These are phyloP conservation scores for Styphnolobium japonicum DNA, from an alignment of 306 rosid genomes.

Conservation along the genomic window DNA sequence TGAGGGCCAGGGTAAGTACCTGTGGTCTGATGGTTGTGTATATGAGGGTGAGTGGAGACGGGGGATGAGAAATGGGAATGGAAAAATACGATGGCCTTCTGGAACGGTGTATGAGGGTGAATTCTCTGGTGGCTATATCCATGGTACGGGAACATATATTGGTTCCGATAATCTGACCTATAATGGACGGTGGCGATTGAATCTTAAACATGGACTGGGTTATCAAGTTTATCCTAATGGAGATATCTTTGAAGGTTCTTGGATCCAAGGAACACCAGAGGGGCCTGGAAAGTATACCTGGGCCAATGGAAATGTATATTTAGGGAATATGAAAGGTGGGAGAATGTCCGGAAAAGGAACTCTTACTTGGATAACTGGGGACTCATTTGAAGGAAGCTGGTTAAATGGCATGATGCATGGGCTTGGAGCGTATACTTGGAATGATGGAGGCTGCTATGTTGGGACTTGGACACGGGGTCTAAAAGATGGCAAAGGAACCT, in stretches of 20 bases:
- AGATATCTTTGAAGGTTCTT: constrained; percentile 80
- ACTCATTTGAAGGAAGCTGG: constrained; percentile 88
- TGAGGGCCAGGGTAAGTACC: constrained; percentile 68
- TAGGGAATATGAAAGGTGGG: constrained; percentile 88
- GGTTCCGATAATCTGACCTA: constrained; percentile 61
- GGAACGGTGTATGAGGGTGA: constrained; percentile 81
- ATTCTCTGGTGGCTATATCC: constrained; percentile 79
- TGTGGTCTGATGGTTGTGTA: constrained; percentile 71
- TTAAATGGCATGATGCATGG: constrained; percentile 86
- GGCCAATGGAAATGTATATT: constrained; percentile 76
- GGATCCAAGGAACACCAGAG: constrained; percentile 84
- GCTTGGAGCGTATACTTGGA: constrained; percentile 80
- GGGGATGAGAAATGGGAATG: constrained; percentile 77
- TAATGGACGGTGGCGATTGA: constrained; percentile 83
- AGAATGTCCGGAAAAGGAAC: constrained; percentile 87
- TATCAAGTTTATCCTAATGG: constrained; percentile 73
- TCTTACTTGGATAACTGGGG: constrained; percentile 77
- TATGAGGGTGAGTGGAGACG: constrained; percentile 89
- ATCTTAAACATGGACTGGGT: constrained; percentile 83
- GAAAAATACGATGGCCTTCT: constrained; percentile 62
- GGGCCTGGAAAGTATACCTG: constrained; percentile 91
- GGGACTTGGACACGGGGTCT: constrained; percentile 87
- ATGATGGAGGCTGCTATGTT: constrained; percentile 84
- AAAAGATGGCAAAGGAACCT: constrained; percentile 92
- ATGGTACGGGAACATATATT: constrained; percentile 67